Conservation (phyloP, 2,329 filamentous ascomycete species). For the Arthroderma sp. region DNA sequence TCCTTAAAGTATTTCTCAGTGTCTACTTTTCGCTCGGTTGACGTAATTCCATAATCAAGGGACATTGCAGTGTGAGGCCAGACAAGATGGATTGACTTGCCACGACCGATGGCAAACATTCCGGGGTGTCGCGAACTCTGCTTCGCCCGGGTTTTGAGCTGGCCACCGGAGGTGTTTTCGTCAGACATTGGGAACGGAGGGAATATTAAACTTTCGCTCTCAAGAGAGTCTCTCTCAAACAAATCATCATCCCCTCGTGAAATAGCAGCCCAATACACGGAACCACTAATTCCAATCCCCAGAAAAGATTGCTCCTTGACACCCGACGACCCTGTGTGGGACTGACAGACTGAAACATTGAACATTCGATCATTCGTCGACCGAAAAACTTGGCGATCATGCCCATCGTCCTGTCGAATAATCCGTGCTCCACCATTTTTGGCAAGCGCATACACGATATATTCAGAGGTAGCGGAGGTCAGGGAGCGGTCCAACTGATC, state of each 20-base stretch:
- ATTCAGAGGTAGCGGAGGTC: constrained; percentile 75
- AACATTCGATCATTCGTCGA: constrained; percentile 88
- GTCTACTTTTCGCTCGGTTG: constrained; percentile 52
- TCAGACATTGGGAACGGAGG: constrained; percentile 76
- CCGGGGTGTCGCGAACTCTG: constrained; percentile 79
- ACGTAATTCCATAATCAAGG: constrained; percentile 36
- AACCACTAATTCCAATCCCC: constrained; percentile 84
- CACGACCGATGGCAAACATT: constrained; percentile 87
- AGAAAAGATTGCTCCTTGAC: constrained; percentile 68
- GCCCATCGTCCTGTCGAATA: constrained; percentile 86
- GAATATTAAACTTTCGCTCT: constrained; percentile 76
- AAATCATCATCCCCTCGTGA: constrained; percentile 65
- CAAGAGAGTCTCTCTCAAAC: constrained; percentile 63
- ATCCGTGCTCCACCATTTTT: constrained; percentile 87
- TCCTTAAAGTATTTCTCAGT: constrained; percentile 78
- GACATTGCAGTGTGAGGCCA: constrained; percentile 44
- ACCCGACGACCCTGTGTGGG: constrained; percentile 39
- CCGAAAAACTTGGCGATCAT: constrained; percentile 82
- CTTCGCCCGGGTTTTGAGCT: constrained; percentile 89
- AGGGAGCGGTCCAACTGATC: constrained; percentile 93
- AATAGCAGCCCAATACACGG: constrained; percentile 89
- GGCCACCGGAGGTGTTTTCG: constrained; percentile 79
- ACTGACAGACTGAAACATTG: constrained; percentile 73
- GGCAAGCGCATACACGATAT: constrained; percentile 87
- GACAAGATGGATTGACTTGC: constrained; percentile 90